Evolutionary conservation across 176 grass and related monocot species (phyloP).

Genomic region (Hyparrhenia diplandra): DNA sequence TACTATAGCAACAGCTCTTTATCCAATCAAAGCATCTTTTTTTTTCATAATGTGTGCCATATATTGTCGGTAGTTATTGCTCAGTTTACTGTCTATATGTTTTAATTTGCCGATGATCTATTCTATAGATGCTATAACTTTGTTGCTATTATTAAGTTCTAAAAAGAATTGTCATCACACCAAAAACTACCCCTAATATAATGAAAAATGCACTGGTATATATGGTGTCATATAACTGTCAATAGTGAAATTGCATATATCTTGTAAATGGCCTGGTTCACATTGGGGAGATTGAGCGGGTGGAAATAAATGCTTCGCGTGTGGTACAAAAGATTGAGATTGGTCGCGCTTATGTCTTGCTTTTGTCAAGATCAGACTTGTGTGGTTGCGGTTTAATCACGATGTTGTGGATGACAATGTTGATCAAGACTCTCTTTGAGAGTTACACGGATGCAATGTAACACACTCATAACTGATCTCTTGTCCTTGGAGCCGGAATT

Average conservation of each 20-base stretch:
- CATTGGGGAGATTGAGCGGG: background rate
- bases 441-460: constrained; percentile 19
- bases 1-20: background rate
- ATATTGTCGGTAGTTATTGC: background rate
- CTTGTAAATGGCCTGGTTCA: background rate
- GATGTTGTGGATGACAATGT: constrained; percentile 8
- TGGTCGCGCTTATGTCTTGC: constrained; percentile 3
- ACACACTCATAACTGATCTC: constrained; percentile 16
- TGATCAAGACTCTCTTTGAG: constrained; percentile 22
- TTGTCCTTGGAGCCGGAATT: constrained; percentile 15
- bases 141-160: background rate
- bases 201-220: background rate
- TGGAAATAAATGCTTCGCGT: background rate
- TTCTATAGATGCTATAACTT: no score
- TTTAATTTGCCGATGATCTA: background rate
- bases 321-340: background rate
- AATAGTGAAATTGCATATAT: background rate
- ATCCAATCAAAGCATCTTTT: background rate
- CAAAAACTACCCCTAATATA: background rate
- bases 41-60: background rate
- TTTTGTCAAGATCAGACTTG: constrained; percentile 3
- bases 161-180: background rate
- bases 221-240: background rate
- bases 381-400: background rate
- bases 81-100: background rate